These are phyloP conservation scores for Helianthus tuberosus DNA, from an alignment of 129 eudicot genomes.

Conservation along the genomic window DNA sequence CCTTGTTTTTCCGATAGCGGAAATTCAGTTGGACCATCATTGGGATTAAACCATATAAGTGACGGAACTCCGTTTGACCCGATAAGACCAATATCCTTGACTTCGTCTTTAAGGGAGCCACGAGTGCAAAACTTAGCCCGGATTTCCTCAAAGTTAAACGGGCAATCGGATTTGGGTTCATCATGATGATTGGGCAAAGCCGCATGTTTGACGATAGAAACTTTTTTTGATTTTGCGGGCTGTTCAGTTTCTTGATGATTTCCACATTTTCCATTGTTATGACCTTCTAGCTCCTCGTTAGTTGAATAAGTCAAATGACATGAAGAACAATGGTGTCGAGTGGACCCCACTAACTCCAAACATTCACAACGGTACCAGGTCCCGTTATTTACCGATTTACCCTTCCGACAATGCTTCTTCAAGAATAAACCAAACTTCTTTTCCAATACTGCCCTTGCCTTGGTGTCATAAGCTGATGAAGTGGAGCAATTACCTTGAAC, in stretches of 20 bases:
- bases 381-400: constrained; percentile 30
- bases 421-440: constrained; percentile 51
- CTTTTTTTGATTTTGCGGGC: constrained; percentile 20
- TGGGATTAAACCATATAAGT: constrained; percentile 39
- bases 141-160: constrained; percentile 53
- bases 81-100: constrained; percentile 57
- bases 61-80: constrained; percentile 66
- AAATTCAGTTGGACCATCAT: constrained; percentile 27
- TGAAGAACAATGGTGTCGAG: constrained; percentile 65
- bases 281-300: constrained; percentile 56
- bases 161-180: constrained; percentile 38
- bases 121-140: constrained; percentile 57
- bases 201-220: constrained; percentile 25
- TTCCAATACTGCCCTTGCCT: constrained; percentile 59
- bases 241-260: constrained; percentile 26
- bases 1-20: constrained; percentile 33
- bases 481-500: constrained; percentile 26
- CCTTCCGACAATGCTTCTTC: constrained; percentile 37
- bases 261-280: constrained; percentile 47
- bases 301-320: constrained; percentile 70
- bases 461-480: constrained; percentile 46
- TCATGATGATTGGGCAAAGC: constrained; percentile 22
- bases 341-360: constrained; percentile 67
- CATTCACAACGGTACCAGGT: constrained; percentile 69
- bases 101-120: constrained; percentile 59